Evolutionary conservation across 2,329 filamentous ascomycete genomes (phyloP), one percentile per base, ranked within the genome.

Genomic region (Fusarium euwallaceae): DNA sequence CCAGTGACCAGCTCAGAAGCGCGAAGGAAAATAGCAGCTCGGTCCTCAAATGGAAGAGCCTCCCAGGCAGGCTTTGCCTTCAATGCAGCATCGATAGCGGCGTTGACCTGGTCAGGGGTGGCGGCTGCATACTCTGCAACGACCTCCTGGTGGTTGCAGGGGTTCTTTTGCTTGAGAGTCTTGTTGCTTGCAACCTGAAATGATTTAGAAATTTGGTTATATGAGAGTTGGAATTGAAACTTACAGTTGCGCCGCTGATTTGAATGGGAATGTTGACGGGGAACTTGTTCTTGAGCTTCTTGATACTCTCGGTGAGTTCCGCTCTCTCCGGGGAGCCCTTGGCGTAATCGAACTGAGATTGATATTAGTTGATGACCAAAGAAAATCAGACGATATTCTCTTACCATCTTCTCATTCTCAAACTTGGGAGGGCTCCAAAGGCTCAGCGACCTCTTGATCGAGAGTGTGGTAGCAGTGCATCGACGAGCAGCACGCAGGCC

Each of bases 341-440:
- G 16, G 73, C 75, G 5, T 76, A 76, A 4, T 76, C 66, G 1
- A 75, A 71, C 75, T 76, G 24, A 41, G 1, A n/a, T 2, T 5
- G 6, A 2, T n/a, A 17, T 75, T 12, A 75, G 61, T 2, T 1
- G 0, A 8, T 4, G 4, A 9, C 4, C n/a, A 9, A 7, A 3
- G 2, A 0, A 5, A 0, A 0, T 0, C 11, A 4, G 0, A n/a
- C 9, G 17, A 4, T 6, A 14, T 2, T 6, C 5, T 4, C n/a
- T 2, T 66, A 73, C 74, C 62, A 76, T 71, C 36, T 76, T 76
- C 37, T 76, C 74, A 63, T 76, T 76, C 6, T 76, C 69, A 17
- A 76, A 76, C 27, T 67, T 76, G 0, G 74, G 74, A 39, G 73
- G 74, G 11, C 63, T 66, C 73, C 70, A 75, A 0, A 76, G 63